Evolutionary conservation across 75 land plant genomes (phyloP).

Genomic region (Picea sitchensis): DNA sequence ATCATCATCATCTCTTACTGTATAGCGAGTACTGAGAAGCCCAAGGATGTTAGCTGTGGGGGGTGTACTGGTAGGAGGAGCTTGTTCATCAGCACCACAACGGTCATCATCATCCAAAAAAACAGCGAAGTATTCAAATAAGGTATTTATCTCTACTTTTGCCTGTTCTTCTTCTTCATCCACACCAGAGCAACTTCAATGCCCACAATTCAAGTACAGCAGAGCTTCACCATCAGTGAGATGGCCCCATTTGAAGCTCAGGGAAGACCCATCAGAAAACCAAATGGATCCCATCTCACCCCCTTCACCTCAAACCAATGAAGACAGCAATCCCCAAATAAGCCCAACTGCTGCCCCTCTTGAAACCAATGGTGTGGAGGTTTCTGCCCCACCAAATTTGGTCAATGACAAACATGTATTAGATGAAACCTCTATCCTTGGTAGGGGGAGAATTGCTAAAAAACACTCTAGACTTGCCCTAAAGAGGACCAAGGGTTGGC

Average conservation of each 20-base stretch:
- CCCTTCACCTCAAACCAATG: not conserved
- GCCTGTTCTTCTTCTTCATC: not conserved
- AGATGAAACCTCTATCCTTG: not conserved
- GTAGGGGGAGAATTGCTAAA: slow-evolving; percentile 31
- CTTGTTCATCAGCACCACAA: not conserved
- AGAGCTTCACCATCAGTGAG: slow-evolving; percentile 60
- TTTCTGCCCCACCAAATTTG: not conserved
- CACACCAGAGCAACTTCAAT: not conserved
- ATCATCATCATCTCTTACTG: not conserved
- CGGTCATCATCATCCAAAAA: not conserved
- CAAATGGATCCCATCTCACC: slow-evolving; percentile 1
- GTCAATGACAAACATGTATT: not conserved
- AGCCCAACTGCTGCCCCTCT: not conserved
- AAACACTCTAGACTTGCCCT: slow-evolving; percentile 69
- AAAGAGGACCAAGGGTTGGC: slow-evolving; percentile 77
- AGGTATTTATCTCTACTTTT: not conserved
- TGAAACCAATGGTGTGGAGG: not conserved
- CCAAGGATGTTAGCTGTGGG: not conserved
- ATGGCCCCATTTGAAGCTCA: slow-evolving; percentile 49
- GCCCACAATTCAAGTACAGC: slow-evolving; percentile 32
- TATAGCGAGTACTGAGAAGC: not conserved
- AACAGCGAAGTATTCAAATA: not conserved
- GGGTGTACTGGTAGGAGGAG: not conserved
- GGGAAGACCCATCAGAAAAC: slow-evolving; percentile 4
- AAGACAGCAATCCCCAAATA: not conserved